These are phyloP conservation scores for Penicillium sp. DNA, from an alignment of 2,329 filamentous ascomycete genomes.

Conservation along the genomic window DNA sequence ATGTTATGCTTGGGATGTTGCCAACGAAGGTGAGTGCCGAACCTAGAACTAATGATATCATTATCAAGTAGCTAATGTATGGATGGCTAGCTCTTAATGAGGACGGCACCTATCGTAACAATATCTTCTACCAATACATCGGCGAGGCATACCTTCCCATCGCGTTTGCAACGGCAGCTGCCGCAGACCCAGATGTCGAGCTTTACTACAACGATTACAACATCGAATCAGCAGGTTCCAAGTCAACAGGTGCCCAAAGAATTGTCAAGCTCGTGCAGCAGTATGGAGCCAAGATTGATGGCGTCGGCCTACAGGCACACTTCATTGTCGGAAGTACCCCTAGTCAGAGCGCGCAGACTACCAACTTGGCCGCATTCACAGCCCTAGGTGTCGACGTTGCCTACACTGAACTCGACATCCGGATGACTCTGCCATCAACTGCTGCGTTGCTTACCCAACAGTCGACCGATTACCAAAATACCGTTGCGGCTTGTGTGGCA, in stretches of 20 bases:
- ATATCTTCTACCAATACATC: conserved; percentile 45
- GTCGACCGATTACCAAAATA: conserved; percentile 33
- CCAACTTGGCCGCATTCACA: conserved; percentile 40
- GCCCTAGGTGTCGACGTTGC: conserved; percentile 45
- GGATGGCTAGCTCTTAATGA: conserved; percentile 41
- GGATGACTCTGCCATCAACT: conserved; percentile 41
- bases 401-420: conserved; percentile 51
- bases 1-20: conserved; percentile 44
- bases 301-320: conserved; percentile 48
- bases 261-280: conserved; percentile 43
- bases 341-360: conserved; percentile 38
- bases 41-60: not conserved
- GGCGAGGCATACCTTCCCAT: conserved; percentile 49
- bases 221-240: conserved; percentile 41
- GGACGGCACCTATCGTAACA: conserved; percentile 47
- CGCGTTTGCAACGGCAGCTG: conserved; percentile 47
- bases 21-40: conserved; percentile 35
- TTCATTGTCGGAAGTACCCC: conserved; percentile 46
- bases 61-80: not conserved
- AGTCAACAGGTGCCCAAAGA: conserved; percentile 35
- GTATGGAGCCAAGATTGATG: conserved; percentile 48
- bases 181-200: conserved; percentile 59
- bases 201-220: conserved; percentile 50
- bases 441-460: conserved; percentile 31
- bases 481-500: conserved; percentile 34